Conservation (phyloP, 306 rosid genomes). For the Quercus robur region DNA sequence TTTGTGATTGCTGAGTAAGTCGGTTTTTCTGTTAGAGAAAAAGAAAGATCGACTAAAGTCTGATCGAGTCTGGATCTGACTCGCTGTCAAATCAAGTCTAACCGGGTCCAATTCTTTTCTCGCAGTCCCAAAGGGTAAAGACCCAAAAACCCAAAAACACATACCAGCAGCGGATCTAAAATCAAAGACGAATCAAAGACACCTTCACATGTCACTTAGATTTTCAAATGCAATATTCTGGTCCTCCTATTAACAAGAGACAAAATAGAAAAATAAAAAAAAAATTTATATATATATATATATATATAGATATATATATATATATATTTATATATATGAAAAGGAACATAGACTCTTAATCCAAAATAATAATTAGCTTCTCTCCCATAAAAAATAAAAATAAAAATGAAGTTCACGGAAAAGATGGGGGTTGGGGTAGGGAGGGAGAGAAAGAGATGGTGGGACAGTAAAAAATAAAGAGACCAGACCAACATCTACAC, state of each 20-base stretch:
- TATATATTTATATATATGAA: neutral
- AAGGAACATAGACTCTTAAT: neutral
- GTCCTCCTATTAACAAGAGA: conserved; percentile 46
- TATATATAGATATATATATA: no score
- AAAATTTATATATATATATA: neutral
- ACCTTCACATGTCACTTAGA: conserved; percentile 16
- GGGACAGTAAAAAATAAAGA: neutral
- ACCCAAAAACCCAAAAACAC: no score
- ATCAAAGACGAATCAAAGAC: neutral
- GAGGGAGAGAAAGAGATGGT: neutral
- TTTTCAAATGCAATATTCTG: conserved; percentile 30
- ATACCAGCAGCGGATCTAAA: no score
- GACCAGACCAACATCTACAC: neutral
- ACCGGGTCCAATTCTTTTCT: no score
- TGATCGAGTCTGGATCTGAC: no score
- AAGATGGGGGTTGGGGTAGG: no score
- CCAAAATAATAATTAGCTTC: conserved; percentile 15
- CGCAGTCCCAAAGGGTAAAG: no score
- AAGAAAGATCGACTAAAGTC: no score
- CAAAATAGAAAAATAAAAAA: conserved; percentile 2
- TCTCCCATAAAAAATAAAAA: neutral
- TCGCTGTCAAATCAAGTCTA: rapidly evolving
- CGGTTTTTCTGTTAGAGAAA: no score
- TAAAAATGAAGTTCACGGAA: neutral
- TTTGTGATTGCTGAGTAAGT: no score